phyloP scores from a whole-genome alignment of 345 rosid genomes.

The Populus nigra region DNA sequence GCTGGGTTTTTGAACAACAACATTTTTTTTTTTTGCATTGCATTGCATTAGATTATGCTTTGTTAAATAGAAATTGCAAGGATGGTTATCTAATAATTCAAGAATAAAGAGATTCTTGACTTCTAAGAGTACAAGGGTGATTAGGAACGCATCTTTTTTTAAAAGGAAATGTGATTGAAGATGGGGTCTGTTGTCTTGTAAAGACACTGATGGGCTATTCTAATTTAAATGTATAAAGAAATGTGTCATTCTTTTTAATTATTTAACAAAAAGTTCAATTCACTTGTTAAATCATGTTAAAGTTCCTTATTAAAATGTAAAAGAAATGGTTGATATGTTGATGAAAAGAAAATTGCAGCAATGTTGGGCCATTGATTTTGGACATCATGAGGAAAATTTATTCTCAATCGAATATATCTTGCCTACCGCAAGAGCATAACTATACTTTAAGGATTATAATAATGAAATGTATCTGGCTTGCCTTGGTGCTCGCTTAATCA shows the following conservation, averaged over 20 bases:
- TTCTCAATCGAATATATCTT: neutral
- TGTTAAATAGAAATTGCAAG: neutral
- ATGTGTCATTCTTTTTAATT: neutral
- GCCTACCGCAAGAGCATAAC: neutral
- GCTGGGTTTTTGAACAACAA: neutral
- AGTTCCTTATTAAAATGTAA: neutral
- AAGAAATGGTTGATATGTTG: neutral
- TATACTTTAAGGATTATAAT: neutral
- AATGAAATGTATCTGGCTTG: neutral
- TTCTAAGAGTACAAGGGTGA: constrained; percentile 6
- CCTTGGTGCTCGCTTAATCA: neutral
- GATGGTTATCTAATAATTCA: neutral
- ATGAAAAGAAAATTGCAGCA: neutral
- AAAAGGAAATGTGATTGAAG: neutral
- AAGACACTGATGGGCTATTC: neutral
- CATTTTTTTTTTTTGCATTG: neutral
- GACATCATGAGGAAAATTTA: neutral
- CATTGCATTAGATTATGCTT: neutral
- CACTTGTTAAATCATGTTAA: neutral
- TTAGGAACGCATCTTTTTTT: neutral
- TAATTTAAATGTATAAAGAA: neutral
- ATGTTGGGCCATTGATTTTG: neutral
- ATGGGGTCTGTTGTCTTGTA: neutral
- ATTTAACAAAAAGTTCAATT: neutral
- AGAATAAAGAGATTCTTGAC: constrained; percentile 14